phyloP scores from a whole-genome alignment of 352 stramenopile genomes.

The Phytophthora citrophthora region DNA sequence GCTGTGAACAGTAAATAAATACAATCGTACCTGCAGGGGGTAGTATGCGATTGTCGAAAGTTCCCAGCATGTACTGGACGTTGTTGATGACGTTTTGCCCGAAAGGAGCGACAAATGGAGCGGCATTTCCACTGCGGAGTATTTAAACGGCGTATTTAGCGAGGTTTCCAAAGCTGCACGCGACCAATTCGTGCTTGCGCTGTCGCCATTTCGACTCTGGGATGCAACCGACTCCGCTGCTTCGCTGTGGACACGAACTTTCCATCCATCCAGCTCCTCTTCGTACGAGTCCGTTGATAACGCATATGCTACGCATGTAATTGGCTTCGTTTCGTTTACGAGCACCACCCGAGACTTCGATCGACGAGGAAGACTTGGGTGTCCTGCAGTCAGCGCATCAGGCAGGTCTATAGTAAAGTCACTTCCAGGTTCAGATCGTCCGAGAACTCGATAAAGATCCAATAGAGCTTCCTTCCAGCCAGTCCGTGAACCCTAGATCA shows the following conservation, averaged over 20 bases:
- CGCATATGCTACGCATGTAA: conserved; percentile 95
- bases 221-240: conserved; percentile 31
- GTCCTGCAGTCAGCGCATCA: conserved; percentile 66
- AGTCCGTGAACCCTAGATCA: conserved; percentile 29
- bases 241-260: conserved; percentile 61
- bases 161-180: conserved; percentile 62
- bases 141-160: conserved; percentile 70
- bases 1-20: background rate
- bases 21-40: conserved; percentile 67
- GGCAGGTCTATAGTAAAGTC: conserved; percentile 82
- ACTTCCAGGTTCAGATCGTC: conserved; percentile 60
- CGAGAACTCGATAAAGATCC: conserved; percentile 73
- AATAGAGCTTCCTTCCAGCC: conserved; percentile 72
- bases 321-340: conserved; percentile 93
- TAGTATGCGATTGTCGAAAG: conserved; percentile 79
- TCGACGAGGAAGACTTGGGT: conserved; percentile 89
- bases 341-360: conserved; percentile 91
- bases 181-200: conserved; percentile 64
- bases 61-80: conserved; percentile 62
- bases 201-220: conserved; percentile 24
- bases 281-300: conserved; percentile 92
- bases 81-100: conserved; percentile 36
- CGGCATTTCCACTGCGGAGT: conserved; percentile 58
- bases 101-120: conserved; percentile 67
- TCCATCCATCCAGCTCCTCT: conserved; percentile 72